Percentiles rank a stretch among this genome's conserved stretches.
These are phyloP conservation scores for Heterobasidion parviporum DNA, from an alignment of 1,284 basidiomycete species.

Conservation along the genomic window DNA sequence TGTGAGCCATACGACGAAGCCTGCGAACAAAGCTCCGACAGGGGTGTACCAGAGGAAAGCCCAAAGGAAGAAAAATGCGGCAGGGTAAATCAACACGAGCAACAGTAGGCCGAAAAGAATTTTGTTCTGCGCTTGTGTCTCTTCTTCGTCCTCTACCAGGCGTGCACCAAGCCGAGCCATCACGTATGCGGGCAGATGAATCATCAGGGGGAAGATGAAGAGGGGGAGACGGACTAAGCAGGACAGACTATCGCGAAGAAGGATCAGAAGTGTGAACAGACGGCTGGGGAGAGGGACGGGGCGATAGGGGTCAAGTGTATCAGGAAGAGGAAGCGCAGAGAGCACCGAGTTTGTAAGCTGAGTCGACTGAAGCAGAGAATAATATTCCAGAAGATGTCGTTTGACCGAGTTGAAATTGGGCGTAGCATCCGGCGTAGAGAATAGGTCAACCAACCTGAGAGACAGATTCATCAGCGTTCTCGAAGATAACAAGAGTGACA, in stretches of 20 bases:
- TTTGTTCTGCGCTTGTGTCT: conserved; percentile 91
- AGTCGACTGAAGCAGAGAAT: conserved; percentile 77
- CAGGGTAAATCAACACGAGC: conserved; percentile 71
- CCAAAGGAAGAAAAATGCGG: conserved; percentile 78
- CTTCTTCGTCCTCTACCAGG: conserved; percentile 80
- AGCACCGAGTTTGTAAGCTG: conserved; percentile 79
- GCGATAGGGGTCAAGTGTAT: conserved; percentile 68
- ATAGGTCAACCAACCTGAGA: conserved; percentile 71
- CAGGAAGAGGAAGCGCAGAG: conserved; percentile 70
- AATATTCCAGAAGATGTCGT: conserved; percentile 74
- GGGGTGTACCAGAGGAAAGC: conserved; percentile 66
- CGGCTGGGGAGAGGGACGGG: conserved; percentile 73
- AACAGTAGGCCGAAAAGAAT: conserved; percentile 77
- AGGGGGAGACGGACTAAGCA: conserved; percentile 73
- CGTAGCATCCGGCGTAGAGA: conserved; percentile 59
- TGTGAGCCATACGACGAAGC: conserved; percentile 56
- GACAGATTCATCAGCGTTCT: conserved; percentile 9
- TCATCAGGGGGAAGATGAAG: conserved; percentile 76
- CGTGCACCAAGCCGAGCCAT: conserved; percentile 69
- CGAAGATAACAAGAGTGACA: conserved; percentile 1
- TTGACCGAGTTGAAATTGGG: conserved; percentile 55
- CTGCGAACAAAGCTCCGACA: conserved; percentile 31
- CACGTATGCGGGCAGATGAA: conserved; percentile 79
- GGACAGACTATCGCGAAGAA: conserved; percentile 70
- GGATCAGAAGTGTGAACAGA: conserved; percentile 67